A percentile compares a stretch with the other conserved stretches of the same genome.
Conservation (phyloP, 2,329 filamentous ascomycete genomes). For the Aspergillus ustus region DNA sequence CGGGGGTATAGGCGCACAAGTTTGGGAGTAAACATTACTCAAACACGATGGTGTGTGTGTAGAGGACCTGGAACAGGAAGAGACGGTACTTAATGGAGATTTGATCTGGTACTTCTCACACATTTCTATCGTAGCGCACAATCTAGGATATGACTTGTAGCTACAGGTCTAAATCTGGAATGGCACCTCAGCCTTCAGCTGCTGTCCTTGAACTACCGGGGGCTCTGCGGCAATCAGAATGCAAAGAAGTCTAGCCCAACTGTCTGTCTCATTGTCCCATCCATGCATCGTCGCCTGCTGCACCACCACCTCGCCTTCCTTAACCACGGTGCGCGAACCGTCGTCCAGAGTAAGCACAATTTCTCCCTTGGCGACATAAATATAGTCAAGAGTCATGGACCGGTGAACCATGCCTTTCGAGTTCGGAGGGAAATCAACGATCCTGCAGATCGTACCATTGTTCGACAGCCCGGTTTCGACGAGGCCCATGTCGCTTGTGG, state of each 20-base stretch:
- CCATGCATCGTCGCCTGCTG: constrained; percentile 16
- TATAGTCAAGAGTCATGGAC: constrained; percentile 11
- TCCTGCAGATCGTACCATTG: not conserved
- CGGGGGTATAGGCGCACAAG: no score
- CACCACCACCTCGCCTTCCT: constrained; percentile 8
- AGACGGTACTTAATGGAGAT: no score
- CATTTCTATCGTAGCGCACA: no score
- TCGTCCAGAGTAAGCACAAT: constrained; percentile 6
- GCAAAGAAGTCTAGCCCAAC: constrained; percentile 7
- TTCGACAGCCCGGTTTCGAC: not conserved
- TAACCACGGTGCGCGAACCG: not conserved
- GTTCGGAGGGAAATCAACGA: constrained; percentile 4
- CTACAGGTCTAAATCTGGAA: not conserved
- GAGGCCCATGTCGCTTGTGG: not conserved
- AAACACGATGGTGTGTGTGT: no score
- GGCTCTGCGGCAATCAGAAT: not conserved
- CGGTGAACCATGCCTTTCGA: constrained; percentile 8
- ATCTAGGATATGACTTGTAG: no score
- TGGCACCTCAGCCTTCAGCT: not conserved
- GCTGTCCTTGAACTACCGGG: not conserved
- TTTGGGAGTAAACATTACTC: no score
- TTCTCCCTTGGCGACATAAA: not conserved
- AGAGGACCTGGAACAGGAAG: no score
- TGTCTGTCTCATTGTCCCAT: constrained; percentile 9
- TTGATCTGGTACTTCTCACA: no score